Percentiles rank a stretch among this genome's conserved stretches.
These are phyloP conservation scores for Cladosporium sp. DNA, from an alignment of 2,329 filamentous ascomycete genomes.

Conservation along the genomic window DNA sequence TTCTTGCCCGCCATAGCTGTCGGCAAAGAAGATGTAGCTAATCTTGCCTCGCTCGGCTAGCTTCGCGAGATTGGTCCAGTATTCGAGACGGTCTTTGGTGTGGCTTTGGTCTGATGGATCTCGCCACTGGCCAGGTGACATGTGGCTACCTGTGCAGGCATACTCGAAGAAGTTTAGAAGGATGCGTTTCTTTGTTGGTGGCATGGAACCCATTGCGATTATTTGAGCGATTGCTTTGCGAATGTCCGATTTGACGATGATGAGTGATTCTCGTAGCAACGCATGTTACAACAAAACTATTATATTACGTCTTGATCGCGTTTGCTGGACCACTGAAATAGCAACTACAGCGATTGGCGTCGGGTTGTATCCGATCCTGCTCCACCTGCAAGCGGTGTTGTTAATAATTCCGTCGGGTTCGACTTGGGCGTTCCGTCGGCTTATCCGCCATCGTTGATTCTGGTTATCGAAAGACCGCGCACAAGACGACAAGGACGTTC, in stretches of 20 bases:
- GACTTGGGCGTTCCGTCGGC: background rate
- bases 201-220: background rate
- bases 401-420: background rate
- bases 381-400: background rate
- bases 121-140: constrained; percentile 57
- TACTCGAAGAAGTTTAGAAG: background rate
- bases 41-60: constrained; percentile 47
- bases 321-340: background rate
- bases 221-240: background rate
- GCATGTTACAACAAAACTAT: background rate
- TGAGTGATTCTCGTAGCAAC: background rate
- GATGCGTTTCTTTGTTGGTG: background rate
- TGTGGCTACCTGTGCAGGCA: constrained; percentile 37
- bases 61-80: constrained; percentile 46
- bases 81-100: constrained; percentile 34
- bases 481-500: background rate
- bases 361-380: background rate
- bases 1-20: constrained; percentile 46
- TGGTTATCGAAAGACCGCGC: background rate
- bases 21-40: constrained; percentile 50
- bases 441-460: background rate
- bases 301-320: background rate
- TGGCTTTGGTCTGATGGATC: constrained; percentile 61
- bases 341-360: background rate
- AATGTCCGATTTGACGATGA: background rate